A percentile compares a stretch with the other conserved stretches of the same genome.
These are phyloP conservation scores for Garcia nutans DNA, from an alignment of 345 rosid genomes.

Conservation along the genomic window DNA sequence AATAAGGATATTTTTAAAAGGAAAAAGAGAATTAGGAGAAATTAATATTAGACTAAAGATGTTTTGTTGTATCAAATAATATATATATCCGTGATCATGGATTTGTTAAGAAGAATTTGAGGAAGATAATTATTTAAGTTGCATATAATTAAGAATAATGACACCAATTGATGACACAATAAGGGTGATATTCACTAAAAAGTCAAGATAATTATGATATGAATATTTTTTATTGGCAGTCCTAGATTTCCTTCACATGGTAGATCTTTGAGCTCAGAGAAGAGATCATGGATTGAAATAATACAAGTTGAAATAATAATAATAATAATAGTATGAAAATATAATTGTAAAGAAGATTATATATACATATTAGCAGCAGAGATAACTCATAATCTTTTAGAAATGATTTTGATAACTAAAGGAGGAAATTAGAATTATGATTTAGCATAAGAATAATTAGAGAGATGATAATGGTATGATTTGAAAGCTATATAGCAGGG, in stretches of 20 bases:
- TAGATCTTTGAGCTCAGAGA: slow-evolving; percentile 17
- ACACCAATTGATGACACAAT: slow-evolving; percentile 10
- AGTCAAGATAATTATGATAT: slow-evolving; percentile 22
- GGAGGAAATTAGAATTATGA: slow-evolving; percentile 21
- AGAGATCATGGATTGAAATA: neutral
- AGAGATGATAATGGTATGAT: neutral
- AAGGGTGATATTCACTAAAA: neutral
- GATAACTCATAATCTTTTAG: neutral
- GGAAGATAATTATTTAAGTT: neutral
- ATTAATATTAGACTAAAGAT: too few relatives aligned
- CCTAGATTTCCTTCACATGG: slow-evolving; percentile 30
- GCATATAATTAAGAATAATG: neutral
- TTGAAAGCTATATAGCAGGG: too few relatives aligned
- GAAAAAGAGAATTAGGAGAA: too few relatives aligned
- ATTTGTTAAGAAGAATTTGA: neutral
- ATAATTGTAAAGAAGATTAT: slow-evolving; percentile 5
- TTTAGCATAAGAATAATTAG: slow-evolving; percentile 27
- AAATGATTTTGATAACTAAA: slow-evolving; percentile 23
- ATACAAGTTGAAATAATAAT: neutral
- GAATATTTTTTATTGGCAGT: slow-evolving; percentile 19
- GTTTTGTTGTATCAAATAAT: neutral
- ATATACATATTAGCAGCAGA: neutral
- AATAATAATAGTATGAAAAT: neutral
- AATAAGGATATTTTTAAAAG: too few relatives aligned
- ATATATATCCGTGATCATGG: neutral